These are phyloP conservation scores for Fraxinus anomala DNA, from an alignment of 257 asterid species.

Conservation along the genomic window DNA sequence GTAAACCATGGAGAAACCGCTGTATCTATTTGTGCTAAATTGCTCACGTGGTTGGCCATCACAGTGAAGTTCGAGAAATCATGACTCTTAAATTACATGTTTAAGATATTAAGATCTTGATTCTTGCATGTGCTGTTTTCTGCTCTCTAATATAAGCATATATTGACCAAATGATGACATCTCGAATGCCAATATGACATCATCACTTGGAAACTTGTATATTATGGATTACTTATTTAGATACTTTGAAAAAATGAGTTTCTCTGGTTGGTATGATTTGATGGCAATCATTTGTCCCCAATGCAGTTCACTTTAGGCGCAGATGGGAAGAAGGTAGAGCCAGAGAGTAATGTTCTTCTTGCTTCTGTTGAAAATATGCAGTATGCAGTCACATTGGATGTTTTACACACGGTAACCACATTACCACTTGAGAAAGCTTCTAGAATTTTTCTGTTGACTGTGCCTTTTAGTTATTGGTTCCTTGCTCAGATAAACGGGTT, in stretches of 20 bases:
- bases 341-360: conserved; percentile 96
- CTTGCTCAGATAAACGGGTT: conserved; percentile 19
- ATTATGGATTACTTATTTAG: neutral
- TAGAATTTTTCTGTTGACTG: conserved; percentile 17
- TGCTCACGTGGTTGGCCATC: conserved; percentile 1
- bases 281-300: conserved; percentile 24
- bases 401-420: conserved; percentile 66
- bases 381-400: conserved; percentile 92
- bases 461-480: neutral
- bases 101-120: neutral
- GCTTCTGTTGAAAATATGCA: conserved; percentile 99
- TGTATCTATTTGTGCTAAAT: neutral
- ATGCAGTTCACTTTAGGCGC: conserved; percentile 77
- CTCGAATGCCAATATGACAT: conserved; percentile 3
- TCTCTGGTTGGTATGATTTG: conserved; percentile 9
- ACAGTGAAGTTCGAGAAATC: neutral
- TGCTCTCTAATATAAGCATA: neutral
- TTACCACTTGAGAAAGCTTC: conserved; percentile 27
- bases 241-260: neutral
- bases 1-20: conserved; percentile 36
- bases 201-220: neutral
- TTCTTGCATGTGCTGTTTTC: conserved; percentile 3
- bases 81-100: neutral
- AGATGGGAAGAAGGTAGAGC: conserved; percentile 88
- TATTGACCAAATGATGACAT: neutral